Evolutionary conservation across 23 red algal species (phyloP), one percentile per base, ranked within the genome.

Genomic region (Gracilariopsis chorda): DNA sequence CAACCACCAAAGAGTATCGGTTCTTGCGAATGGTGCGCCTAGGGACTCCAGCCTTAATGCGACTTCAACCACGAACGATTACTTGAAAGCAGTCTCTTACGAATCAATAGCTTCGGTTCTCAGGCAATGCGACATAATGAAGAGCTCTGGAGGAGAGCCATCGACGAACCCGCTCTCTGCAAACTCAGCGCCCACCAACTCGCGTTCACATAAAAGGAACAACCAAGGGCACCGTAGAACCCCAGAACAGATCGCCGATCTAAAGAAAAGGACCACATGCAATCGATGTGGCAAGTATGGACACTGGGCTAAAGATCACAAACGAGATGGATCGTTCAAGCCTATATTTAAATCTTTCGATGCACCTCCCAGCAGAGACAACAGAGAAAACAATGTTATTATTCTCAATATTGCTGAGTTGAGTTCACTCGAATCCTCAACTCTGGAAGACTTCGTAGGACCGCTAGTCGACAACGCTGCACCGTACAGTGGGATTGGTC

Each of bases 401-500:
- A 58, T 11, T 11, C 56, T 80, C 32, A 44, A 43, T 29, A 58
- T 80, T 20, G 75, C 33, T 4, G 29, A 1, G 35, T 7, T 84
- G 3, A 40, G 35, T 2, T 2, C 20, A 0, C 20, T 10, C 39
- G 28, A 58, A 8, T 30, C 25, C 0, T 2, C 11, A 28, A 7
- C 20, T 1, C 9, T 5, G 4, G 35, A 76, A 12, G 23, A 57
- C 6, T 1, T 67, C 6, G 20, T 35, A 11, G 76, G 88, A 30
- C 88, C 74, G 0, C 59, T 91, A 14, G 7, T 91, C 11, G 75
- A 91, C 45, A 59, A 70, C 30, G 74, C 44, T 25, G 58, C 36
- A 28, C 88, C 88, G 11, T 91, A 82, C 76, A 73, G 40, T 79
- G 88, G 59, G 11, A 80, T 91, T 30, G 58, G 88, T 40, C 0